A percentile compares a stretch with the other conserved stretches of the same genome.
phyloP scores from a whole-genome alignment of 306 rosid genomes.

The Vigna reflexopilosa region DNA sequence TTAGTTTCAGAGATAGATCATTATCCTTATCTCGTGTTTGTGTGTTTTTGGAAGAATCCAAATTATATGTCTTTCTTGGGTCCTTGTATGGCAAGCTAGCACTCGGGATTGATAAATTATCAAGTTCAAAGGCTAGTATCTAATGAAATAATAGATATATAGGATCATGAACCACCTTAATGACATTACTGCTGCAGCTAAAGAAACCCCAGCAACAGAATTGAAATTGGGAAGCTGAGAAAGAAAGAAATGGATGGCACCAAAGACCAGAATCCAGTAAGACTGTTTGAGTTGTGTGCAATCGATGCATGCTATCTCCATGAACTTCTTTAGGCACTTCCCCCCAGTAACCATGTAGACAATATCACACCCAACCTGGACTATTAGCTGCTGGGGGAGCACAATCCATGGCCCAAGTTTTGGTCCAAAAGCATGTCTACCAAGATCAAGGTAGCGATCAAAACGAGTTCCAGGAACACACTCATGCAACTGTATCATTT shows the following conservation, averaged over 20 bases:
- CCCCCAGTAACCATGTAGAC: slow-evolving; percentile 94
- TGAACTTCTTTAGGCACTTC: slow-evolving; percentile 77
- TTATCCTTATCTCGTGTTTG: neutral
- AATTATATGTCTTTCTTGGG: slow-evolving; percentile 2
- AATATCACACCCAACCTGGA: slow-evolving; percentile 89
- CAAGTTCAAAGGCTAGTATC: slow-evolving; percentile 16
- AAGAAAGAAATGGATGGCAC: slow-evolving; percentile 81
- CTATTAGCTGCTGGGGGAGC: slow-evolving; percentile 85
- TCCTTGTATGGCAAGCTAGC: neutral
- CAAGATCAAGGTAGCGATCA: slow-evolving; percentile 85
- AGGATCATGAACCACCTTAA: slow-evolving; percentile 58
- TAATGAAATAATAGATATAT: slow-evolving; percentile 15
- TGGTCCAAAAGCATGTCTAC: slow-evolving; percentile 85
- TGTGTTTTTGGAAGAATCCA: slow-evolving; percentile 28
- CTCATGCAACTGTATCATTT: slow-evolving; percentile 92
- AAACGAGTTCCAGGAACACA: slow-evolving; percentile 91
- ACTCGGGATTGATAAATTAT: neutral
- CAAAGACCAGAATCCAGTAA: slow-evolving; percentile 85
- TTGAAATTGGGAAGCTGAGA: slow-evolving; percentile 98
- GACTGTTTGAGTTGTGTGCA: slow-evolving; percentile 78
- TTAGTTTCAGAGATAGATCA: neutral
- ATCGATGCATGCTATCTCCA: slow-evolving; percentile 81
- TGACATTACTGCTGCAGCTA: slow-evolving; percentile 93
- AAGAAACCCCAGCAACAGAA: slow-evolving; percentile 89
- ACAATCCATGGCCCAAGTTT: slow-evolving; percentile 93